Conservation (phyloP, 73 alveolate species). For the Symbiodinium natans region DNA sequence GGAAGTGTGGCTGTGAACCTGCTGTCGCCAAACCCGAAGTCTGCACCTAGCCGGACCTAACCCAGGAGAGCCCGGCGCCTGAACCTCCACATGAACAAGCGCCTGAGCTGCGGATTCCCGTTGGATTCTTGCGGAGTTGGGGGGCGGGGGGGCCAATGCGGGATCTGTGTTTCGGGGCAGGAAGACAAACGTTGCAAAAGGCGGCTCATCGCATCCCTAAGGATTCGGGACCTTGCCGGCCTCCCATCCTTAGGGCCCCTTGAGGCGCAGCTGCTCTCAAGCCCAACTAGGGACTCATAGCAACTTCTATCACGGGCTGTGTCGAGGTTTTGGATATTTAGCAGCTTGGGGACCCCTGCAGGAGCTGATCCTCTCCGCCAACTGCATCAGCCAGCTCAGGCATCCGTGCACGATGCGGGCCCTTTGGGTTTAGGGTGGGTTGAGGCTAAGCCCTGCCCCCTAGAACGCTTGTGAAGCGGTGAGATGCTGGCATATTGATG, state of each 20-base stretch:
- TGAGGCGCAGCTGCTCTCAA: conserved; percentile 24
- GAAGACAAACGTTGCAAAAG: not conserved
- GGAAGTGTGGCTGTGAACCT: not conserved
- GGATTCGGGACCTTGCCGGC: conserved; percentile 30
- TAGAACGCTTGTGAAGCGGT: too few relatives aligned
- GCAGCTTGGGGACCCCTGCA: not conserved
- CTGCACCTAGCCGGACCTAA: too few relatives aligned
- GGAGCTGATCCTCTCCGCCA: conserved; percentile 81
- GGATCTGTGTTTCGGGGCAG: not conserved
- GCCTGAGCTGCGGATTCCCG: not conserved
- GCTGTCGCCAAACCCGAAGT: not conserved
- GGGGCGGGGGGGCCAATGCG: too few relatives aligned
- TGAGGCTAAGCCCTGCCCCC: too few relatives aligned
- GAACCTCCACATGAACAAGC: conserved; percentile 50
- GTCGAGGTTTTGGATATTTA: too few relatives aligned
- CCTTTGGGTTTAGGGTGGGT: not conserved
- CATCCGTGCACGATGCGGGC: not conserved
- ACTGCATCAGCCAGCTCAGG: conserved; percentile 66
- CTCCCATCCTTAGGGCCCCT: not conserved
- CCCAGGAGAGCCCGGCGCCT: conserved; percentile 29
- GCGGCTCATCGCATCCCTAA: not conserved
- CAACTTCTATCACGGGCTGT: too few relatives aligned
- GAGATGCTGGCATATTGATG: too few relatives aligned
- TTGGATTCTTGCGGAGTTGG: too few relatives aligned
- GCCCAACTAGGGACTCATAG: too few relatives aligned